A percentile compares a stretch with the other conserved stretches of the same genome.
phyloP scores from a whole-genome alignment of 1,139 yeast genomes.

The Yamadazyma dushanensis region DNA sequence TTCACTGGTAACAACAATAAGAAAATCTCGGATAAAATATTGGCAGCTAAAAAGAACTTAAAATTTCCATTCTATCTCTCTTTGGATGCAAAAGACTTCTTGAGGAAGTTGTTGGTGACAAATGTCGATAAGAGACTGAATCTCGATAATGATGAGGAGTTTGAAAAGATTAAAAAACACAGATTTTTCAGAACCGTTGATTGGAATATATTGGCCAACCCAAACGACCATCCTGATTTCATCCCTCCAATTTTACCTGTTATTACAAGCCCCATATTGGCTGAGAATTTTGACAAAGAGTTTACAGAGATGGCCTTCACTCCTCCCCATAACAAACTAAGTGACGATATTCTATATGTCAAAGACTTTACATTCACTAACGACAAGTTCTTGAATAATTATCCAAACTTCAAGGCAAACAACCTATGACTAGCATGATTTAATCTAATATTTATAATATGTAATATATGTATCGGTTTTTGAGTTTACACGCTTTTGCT shows the following conservation, averaged over 20 bases:
- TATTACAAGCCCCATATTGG: constrained; percentile 80
- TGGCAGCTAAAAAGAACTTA: constrained; percentile 61
- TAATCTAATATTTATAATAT: neutral
- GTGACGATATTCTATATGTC: constrained; percentile 38
- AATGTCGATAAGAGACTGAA: constrained; percentile 76
- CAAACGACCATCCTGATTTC: constrained; percentile 24
- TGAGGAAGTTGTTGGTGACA: constrained; percentile 70
- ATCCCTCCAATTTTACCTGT: constrained; percentile 85
- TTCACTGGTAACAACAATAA: constrained; percentile 88
- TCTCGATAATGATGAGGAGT: constrained; percentile 49
- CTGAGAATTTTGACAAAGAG: constrained; percentile 88
- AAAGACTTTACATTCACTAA: constrained; percentile 47
- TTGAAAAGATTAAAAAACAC: constrained; percentile 59
- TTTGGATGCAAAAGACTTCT: constrained; percentile 79
- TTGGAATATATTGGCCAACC: constrained; percentile 65
- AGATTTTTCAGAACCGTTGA: constrained; percentile 76
- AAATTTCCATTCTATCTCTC: constrained; percentile 82
- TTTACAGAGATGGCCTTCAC: constrained; percentile 75
- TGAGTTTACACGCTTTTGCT: constrained; percentile 1
- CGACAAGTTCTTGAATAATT: constrained; percentile 32
- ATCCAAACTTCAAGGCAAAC: constrained; percentile 5
- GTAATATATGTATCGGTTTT: neutral
- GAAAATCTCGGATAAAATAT: constrained; percentile 76
- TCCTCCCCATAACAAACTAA: constrained; percentile 27
- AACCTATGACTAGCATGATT: neutral